These are phyloP conservation scores for Yueomyces sp. DNA, from an alignment of 805 yeast species.

Conservation along the genomic window DNA sequence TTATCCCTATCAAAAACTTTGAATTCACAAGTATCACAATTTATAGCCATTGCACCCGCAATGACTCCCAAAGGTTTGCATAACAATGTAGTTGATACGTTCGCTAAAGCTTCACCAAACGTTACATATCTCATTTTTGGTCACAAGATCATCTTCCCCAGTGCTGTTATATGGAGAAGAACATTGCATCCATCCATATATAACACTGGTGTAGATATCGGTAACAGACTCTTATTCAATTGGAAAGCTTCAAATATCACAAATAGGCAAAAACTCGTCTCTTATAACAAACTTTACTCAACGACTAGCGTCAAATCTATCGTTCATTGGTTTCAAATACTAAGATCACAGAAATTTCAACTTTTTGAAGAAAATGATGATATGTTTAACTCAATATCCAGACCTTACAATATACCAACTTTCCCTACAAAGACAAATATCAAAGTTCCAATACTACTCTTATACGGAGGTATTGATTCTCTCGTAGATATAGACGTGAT, in stretches of 20 bases:
- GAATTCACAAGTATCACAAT: slow-evolving; percentile 38
- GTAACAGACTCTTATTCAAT: slow-evolving; percentile 56
- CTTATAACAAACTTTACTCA: slow-evolving; percentile 79
- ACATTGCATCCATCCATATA: slow-evolving; percentile 21
- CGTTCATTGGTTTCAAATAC: slow-evolving; percentile 95
- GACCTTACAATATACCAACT: slow-evolving; percentile 23
- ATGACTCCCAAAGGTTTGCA: slow-evolving; percentile 80
- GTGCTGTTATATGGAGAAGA: slow-evolving; percentile 67
- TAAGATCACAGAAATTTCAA: slow-evolving; percentile 63
- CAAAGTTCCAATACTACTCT: slow-evolving; percentile 55
- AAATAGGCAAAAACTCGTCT: slow-evolving; percentile 58
- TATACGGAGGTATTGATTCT: slow-evolving; percentile 73
- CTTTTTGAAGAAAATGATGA: slow-evolving; percentile 64
- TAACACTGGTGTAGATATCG: slow-evolving; percentile 46
- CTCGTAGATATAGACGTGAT: slow-evolving; percentile 77
- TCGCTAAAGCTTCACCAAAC: slow-evolving; percentile 66
- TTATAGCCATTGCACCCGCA: slow-evolving; percentile 87
- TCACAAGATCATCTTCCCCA: slow-evolving; percentile 55
- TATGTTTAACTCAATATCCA: slow-evolving; percentile 25
- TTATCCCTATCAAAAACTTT: slow-evolving; percentile 51
- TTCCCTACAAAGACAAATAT: slow-evolving; percentile 54
- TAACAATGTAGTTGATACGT: slow-evolving; percentile 60
- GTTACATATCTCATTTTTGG: slow-evolving; percentile 65
- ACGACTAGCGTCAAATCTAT: slow-evolving; percentile 84
- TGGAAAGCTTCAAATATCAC: slow-evolving; percentile 71